phyloP scores from a whole-genome alignment of 768 basidiomycete genomes.

The Tulasnella sp. region DNA sequence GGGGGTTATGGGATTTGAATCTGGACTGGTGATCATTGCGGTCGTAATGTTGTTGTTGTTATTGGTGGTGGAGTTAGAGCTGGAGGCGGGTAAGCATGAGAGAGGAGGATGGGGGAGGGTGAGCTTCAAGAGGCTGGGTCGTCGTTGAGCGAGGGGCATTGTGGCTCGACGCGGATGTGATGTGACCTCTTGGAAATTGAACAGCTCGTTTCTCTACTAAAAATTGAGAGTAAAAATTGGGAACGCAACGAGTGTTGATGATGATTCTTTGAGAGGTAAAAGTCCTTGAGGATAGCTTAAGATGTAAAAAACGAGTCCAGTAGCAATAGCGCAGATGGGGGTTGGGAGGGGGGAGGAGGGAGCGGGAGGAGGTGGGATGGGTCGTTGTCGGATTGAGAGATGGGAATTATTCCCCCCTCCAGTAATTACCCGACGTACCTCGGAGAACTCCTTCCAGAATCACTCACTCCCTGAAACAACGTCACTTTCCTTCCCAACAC shows the following conservation, averaged over 20 bases:
- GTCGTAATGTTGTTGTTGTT: neutral
- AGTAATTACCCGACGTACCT: neutral
- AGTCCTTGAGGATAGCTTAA: neutral
- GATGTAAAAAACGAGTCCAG: neutral
- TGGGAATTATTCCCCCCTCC: neutral
- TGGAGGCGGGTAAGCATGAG: slow-evolving; percentile 5
- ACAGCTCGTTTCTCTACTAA: neutral
- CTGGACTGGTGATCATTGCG: neutral
- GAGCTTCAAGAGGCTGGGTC: slow-evolving; percentile 10
- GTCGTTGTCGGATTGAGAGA: neutral
- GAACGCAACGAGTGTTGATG: neutral
- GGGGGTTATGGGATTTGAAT: slow-evolving; percentile 10
- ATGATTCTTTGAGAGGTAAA: neutral
- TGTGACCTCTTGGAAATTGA: neutral
- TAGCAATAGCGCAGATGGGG: neutral
- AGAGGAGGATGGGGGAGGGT: slow-evolving; percentile 16
- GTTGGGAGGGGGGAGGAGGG: neutral
- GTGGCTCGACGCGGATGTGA: neutral
- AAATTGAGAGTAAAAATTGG: neutral
- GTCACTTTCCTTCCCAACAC: neutral
- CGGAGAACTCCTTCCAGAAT: neutral
- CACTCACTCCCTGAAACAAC: neutral
- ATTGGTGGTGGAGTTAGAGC: neutral
- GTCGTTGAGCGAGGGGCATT: slow-evolving; percentile 18
- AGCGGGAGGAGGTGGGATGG: neutral